phyloP scores from a whole-genome alignment of 306 rosid species.

The Senna tora region DNA sequence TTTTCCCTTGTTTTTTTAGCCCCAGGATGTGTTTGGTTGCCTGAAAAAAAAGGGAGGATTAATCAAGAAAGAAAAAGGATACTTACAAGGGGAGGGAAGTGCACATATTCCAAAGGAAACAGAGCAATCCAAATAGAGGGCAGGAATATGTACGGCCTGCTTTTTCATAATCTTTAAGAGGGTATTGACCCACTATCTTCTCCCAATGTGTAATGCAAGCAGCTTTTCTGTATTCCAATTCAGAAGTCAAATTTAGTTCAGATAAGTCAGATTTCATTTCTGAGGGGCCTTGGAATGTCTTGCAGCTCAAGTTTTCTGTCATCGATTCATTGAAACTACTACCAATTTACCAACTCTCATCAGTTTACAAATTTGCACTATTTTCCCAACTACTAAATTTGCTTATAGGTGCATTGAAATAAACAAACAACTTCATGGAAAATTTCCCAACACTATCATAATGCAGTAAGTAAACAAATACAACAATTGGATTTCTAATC shows the following conservation, averaged over 20 bases:
- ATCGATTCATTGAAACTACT: conserved; percentile 23
- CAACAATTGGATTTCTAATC: conserved; percentile 22
- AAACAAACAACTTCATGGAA: conserved; percentile 12
- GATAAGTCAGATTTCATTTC: conserved; percentile 33
- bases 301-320: not conserved
- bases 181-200: conserved; percentile 54
- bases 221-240: conserved; percentile 34
- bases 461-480: conserved; percentile 4
- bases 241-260: conserved; percentile 41
- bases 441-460: conserved; percentile 13
- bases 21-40: conserved; percentile 10
- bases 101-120: conserved; percentile 51
- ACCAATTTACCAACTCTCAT: not conserved
- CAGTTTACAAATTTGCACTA: not conserved
- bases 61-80: conserved; percentile 26
- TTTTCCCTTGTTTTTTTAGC: too few relatives aligned
- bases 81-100: conserved; percentile 27
- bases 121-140: conserved; percentile 33
- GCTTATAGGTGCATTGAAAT: not conserved
- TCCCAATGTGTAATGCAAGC: conserved; percentile 33
- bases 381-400: conserved; percentile 20
- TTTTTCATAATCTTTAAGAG: conserved; percentile 34
- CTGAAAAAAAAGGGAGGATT: conserved; percentile 11
- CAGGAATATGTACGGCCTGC: conserved; percentile 42
- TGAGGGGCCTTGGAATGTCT: not conserved